phyloP scores from a whole-genome alignment of 148 eudicot genomes.

The Heliosperma pusillum region DNA sequence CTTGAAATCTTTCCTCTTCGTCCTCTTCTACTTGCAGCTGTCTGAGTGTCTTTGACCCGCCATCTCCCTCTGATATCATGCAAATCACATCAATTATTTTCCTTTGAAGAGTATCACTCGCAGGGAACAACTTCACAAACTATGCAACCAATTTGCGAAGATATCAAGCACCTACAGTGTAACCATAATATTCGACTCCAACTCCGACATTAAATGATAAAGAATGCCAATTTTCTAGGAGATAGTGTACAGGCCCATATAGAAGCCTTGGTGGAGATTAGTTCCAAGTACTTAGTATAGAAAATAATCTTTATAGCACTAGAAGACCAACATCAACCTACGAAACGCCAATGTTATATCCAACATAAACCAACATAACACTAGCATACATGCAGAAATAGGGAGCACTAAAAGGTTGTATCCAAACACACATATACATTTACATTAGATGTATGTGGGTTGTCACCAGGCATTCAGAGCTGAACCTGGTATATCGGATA shows the following conservation, averaged over 20 bases:
- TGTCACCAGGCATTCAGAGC: not conserved
- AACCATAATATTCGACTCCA: not conserved
- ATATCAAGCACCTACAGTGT: not conserved
- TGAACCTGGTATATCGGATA: not conserved
- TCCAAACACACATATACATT: not conserved
- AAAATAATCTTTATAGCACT: not conserved
- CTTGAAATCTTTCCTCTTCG: slow-evolving; percentile 93
- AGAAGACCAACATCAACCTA: slow-evolving; percentile 1
- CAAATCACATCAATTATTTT: not conserved
- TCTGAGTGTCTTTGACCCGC: slow-evolving; percentile 57
- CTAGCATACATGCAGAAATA: not conserved
- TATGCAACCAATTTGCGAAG: not conserved
- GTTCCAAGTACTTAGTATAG: not conserved
- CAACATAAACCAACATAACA: not conserved
- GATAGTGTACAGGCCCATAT: not conserved
- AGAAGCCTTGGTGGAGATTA: not conserved
- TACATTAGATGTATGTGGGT: not conserved
- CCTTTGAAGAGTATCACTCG: not conserved
- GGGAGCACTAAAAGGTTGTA: not conserved
- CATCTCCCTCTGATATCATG: slow-evolving; percentile 34
- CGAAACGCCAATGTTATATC: slow-evolving; percentile 8
- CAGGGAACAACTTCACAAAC: slow-evolving; percentile 1
- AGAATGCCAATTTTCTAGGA: not conserved
- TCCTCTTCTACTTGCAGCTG: slow-evolving; percentile 73
- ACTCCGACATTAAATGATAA: not conserved